phyloP scores from a whole-genome alignment of 2,329 filamentous ascomycete genomes.

The Microthyrium microscopicum region DNA sequence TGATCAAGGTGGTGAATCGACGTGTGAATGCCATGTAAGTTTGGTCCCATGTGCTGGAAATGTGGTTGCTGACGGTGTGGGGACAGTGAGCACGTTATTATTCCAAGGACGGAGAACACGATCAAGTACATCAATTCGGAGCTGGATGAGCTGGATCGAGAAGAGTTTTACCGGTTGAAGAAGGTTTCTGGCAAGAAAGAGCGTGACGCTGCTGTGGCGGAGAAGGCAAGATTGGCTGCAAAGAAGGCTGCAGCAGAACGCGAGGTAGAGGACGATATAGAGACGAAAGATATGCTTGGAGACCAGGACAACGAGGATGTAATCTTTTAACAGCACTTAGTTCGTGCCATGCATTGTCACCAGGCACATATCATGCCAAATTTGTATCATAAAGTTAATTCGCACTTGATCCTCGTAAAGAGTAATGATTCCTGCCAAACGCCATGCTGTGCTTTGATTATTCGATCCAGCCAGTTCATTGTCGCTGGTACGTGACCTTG shows the following conservation, averaged over 20 bases:
- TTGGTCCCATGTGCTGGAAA: not conserved
- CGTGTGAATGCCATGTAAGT: constrained; percentile 90
- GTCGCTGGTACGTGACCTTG: constrained; percentile 95
- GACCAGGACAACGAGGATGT: constrained; percentile 69
- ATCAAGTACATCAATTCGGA: constrained; percentile 99
- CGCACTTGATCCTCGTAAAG: too few species aligned
- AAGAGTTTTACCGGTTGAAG: constrained; percentile 95
- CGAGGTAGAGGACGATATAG: constrained; percentile 11
- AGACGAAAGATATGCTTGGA: constrained; percentile 49
- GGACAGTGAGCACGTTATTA: constrained; percentile 73
- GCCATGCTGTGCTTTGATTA: too few species aligned
- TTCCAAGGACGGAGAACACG: constrained; percentile 96
- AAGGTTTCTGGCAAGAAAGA: constrained; percentile 68
- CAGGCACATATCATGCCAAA: too few species aligned
- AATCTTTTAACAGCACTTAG: too few species aligned
- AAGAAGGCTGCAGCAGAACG: constrained; percentile 14
- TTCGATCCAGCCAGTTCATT: too few species aligned
- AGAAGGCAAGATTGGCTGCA: constrained; percentile 20
- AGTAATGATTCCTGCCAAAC: too few species aligned
- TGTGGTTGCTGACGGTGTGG: constrained; percentile 10
- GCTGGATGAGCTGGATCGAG: constrained; percentile 88
- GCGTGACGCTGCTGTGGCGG: constrained; percentile 27
- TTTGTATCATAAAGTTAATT: too few species aligned
- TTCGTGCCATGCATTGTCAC: too few species aligned
- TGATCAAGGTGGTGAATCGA: constrained; percentile 97